These are phyloP conservation scores for Westerdykella ornata DNA, from an alignment of 2,329 filamentous ascomycete genomes.

Conservation along the genomic window DNA sequence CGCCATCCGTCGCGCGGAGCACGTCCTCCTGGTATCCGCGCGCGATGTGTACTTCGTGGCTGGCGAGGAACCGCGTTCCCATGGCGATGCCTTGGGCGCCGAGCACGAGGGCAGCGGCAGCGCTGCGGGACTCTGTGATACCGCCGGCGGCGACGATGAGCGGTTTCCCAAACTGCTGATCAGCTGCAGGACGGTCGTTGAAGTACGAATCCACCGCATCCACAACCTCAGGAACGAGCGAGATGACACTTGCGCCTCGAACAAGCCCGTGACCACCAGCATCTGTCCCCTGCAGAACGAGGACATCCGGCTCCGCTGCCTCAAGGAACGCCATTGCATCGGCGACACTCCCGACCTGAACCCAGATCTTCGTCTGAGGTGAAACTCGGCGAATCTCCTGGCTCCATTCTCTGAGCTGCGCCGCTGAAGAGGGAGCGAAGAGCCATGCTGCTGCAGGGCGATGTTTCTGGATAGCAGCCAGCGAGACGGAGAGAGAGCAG, in stretches of 20 bases:
- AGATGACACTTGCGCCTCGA: conserved; percentile 49
- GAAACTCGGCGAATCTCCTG: conserved; percentile 25
- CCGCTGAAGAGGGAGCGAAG: conserved; percentile 50
- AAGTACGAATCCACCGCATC: conserved; percentile 36
- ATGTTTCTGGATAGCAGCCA: conserved; percentile 49
- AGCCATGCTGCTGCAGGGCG: conserved; percentile 59
- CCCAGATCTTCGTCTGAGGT: conserved; percentile 46
- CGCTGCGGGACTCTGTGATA: conserved; percentile 51
- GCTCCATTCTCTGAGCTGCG: conserved; percentile 33
- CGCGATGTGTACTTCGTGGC: conserved; percentile 42
- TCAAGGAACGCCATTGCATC: conserved; percentile 47
- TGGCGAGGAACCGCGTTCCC: conserved; percentile 59
- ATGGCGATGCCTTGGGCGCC: conserved; percentile 51
- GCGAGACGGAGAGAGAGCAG: conserved; percentile 39
- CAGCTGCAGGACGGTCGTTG: conserved; percentile 3
- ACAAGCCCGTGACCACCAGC: conserved; percentile 58
- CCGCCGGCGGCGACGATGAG: conserved; percentile 54
- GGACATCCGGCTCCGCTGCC: conserved; percentile 48
- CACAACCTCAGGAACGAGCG: conserved; percentile 53
- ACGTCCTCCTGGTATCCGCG: conserved; percentile 46
- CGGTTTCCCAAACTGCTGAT: conserved; percentile 19
- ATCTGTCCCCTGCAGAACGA: conserved; percentile 58
- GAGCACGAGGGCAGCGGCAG: conserved; percentile 50
- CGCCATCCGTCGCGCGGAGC: conserved; percentile 45
- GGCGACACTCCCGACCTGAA: conserved; percentile 56